Evolutionary conservation across 768 basidiomycete species (phyloP).

Genomic region (Lanmaoa rubissima): DNA sequence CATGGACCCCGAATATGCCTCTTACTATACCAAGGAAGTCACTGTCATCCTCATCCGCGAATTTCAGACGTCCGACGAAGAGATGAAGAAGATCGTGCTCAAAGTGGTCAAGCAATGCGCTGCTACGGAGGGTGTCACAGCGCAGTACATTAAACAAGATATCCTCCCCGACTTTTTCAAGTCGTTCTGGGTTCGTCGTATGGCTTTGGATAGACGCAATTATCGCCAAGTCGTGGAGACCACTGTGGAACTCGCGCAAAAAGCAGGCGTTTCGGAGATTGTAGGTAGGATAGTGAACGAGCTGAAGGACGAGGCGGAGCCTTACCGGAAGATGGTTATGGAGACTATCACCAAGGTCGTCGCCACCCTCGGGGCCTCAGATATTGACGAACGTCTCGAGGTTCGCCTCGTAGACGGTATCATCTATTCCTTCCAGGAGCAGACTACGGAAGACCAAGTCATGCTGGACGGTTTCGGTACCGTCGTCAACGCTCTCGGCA

Average conservation of each 20-base stretch:
- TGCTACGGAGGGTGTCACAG: constrained; percentile 95
- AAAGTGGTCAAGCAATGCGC: constrained; percentile 99
- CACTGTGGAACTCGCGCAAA: constrained; percentile 96
- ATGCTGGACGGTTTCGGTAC: constrained; percentile 99
- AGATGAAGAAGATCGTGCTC: constrained; percentile 99
- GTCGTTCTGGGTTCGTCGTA: constrained; percentile 96
- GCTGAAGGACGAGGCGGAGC: constrained; percentile 60
- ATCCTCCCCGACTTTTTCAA: constrained; percentile 99
- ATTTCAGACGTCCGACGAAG: constrained; percentile 98
- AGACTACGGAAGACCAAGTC: constrained; percentile 97
- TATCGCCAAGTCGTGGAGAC: constrained; percentile 98
- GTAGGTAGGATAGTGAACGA: constrained; percentile 76
- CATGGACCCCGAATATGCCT: constrained; percentile 99
- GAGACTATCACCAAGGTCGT: constrained; percentile 99
- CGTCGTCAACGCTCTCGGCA: constrained; percentile 93
- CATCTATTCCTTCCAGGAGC: constrained; percentile 99
- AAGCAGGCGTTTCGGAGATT: constrained; percentile 95
- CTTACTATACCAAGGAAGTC: constrained; percentile 98
- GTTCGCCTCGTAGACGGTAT: constrained; percentile 95
- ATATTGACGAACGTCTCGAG: constrained; percentile 95
- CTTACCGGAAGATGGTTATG: constrained; percentile 99
- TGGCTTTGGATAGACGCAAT: constrained; percentile 96
- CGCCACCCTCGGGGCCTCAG: constrained; percentile 90
- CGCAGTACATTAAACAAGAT: constrained; percentile 94
- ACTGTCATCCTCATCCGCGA: constrained; percentile 96